Conservation (phyloP, 352 stramenopile genomes). For the Phytopythium helicoides region DNA sequence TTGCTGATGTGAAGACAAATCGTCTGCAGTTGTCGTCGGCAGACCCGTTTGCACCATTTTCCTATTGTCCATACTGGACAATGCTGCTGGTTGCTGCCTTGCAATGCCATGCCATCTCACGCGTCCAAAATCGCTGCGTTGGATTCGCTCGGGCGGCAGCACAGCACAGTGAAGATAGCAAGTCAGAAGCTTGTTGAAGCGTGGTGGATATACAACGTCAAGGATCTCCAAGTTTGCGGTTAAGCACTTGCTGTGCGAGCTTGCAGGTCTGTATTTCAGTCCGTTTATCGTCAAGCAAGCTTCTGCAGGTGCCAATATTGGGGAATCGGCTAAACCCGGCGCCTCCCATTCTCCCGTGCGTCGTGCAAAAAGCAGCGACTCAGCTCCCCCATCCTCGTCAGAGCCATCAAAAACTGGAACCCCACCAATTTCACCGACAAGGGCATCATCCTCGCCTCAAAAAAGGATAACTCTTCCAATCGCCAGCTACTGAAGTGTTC, state of each 20-base stretch:
- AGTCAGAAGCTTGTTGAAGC: slow-evolving; percentile 49
- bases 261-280: slow-evolving; percentile 60
- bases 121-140: slow-evolving; percentile 47
- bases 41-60: slow-evolving; percentile 32
- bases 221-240: slow-evolving; percentile 46
- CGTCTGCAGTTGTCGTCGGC: slow-evolving; percentile 43
- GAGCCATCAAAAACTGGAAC: not conserved
- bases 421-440: not conserved
- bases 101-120: slow-evolving; percentile 54
- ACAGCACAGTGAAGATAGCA: slow-evolving; percentile 14
- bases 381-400: not conserved
- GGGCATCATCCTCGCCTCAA: slow-evolving; percentile 13
- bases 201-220: slow-evolving; percentile 57
- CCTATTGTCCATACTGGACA: slow-evolving; percentile 75
- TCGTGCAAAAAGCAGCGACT: slow-evolving; percentile 1
- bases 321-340: not conserved
- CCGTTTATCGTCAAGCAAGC: slow-evolving; percentile 21
- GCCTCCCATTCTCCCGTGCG: not conserved
- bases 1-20: slow-evolving; percentile 64
- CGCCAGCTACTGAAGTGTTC: slow-evolving; percentile 64
- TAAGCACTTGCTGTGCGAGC: slow-evolving; percentile 58
- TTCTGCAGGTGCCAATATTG: not conserved
- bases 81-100: slow-evolving; percentile 51
- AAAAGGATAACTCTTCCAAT: slow-evolving; percentile 20
- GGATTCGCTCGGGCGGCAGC: slow-evolving; percentile 22